These are phyloP conservation scores for Teratosphaeria pseudoeucalypti DNA, from an alignment of 2,329 filamentous ascomycete species.

Conservation along the genomic window DNA sequence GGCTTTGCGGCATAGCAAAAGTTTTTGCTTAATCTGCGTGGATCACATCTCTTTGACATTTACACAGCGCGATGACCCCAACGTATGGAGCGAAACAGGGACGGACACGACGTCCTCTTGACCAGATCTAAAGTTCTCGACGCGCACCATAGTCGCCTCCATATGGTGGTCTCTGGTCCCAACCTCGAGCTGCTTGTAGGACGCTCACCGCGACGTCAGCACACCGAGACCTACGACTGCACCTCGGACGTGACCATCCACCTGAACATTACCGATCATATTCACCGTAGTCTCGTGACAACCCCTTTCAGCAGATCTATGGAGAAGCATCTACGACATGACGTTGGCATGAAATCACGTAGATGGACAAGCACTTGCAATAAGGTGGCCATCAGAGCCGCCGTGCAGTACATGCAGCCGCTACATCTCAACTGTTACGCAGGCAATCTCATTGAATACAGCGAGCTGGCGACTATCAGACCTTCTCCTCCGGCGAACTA, in stretches of 20 bases:
- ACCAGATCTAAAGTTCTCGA: constrained; percentile 27
- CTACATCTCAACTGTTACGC: background rate
- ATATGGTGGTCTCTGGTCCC: constrained; percentile 36
- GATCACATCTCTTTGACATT: too few species aligned
- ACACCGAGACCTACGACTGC: too few species aligned
- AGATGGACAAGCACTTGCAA: too few species aligned
- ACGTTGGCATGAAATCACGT: too few species aligned
- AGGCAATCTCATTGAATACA: background rate
- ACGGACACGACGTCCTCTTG: constrained; percentile 20
- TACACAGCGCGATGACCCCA: background rate
- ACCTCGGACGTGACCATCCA: background rate
- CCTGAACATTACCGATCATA: constrained; percentile 32
- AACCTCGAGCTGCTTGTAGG: constrained; percentile 32
- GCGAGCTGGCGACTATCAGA: background rate
- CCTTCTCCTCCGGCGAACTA: background rate
- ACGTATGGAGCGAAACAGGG: too few species aligned
- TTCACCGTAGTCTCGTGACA: constrained; percentile 29
- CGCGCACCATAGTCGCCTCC: constrained; percentile 28
- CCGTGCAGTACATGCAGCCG: background rate
- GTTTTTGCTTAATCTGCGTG: too few species aligned
- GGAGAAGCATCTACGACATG: too few species aligned
- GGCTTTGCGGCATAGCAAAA: background rate
- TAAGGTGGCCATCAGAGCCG: too few species aligned
- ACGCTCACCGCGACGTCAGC: background rate
- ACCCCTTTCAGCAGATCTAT: too few species aligned